phyloP scores from a whole-genome alignment of 2,329 filamentous ascomycete genomes.

The Colletotrichum navitas region DNA sequence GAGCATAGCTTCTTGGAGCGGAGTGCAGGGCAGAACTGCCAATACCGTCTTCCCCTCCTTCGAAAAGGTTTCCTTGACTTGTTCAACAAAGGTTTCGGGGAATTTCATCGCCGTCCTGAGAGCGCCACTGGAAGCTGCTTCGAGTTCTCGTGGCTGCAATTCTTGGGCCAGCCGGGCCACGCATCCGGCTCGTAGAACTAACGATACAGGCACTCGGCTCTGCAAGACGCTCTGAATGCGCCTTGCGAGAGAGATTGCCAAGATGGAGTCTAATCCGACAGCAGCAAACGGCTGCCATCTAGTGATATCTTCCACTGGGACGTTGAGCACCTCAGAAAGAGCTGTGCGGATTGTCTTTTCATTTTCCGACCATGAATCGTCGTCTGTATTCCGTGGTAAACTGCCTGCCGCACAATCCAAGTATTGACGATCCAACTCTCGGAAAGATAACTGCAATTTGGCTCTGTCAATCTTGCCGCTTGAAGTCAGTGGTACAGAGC shows the following conservation, averaged over 20 bases:
- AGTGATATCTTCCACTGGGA: slow-evolving; percentile 61
- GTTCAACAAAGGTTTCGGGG: slow-evolving; percentile 1
- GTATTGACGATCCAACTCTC: slow-evolving; percentile 57
- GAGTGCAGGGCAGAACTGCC: slow-evolving; percentile 82
- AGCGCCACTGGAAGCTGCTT: neutral
- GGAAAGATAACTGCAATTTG: slow-evolving; percentile 63
- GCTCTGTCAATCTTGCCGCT: slow-evolving; percentile 81
- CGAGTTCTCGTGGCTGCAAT: neutral
- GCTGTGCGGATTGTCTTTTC: slow-evolving; percentile 69
- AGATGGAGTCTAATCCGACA: slow-evolving; percentile 87
- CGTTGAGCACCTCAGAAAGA: slow-evolving; percentile 64
- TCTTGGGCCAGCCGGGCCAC: slow-evolving; percentile 69
- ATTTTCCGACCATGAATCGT: slow-evolving; percentile 59
- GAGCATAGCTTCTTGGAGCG: slow-evolving; percentile 90
- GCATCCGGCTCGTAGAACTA: slow-evolving; percentile 76
- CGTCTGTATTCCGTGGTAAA: slow-evolving; percentile 50
- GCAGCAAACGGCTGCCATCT: slow-evolving; percentile 80
- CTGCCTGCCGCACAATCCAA: slow-evolving; percentile 55
- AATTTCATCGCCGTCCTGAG: neutral
- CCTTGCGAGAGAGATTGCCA: slow-evolving; percentile 78
- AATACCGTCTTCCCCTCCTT: slow-evolving; percentile 55
- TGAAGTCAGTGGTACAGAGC: slow-evolving; percentile 75
- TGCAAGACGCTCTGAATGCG: slow-evolving; percentile 61
- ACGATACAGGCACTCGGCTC: slow-evolving; percentile 72
- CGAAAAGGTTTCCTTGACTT: slow-evolving; percentile 46